A percentile compares a stretch with the other conserved stretches of the same genome.
These are phyloP conservation scores for Dothiorella sarmentorum DNA, from an alignment of 2,329 filamentous ascomycete genomes.

Conservation along the genomic window DNA sequence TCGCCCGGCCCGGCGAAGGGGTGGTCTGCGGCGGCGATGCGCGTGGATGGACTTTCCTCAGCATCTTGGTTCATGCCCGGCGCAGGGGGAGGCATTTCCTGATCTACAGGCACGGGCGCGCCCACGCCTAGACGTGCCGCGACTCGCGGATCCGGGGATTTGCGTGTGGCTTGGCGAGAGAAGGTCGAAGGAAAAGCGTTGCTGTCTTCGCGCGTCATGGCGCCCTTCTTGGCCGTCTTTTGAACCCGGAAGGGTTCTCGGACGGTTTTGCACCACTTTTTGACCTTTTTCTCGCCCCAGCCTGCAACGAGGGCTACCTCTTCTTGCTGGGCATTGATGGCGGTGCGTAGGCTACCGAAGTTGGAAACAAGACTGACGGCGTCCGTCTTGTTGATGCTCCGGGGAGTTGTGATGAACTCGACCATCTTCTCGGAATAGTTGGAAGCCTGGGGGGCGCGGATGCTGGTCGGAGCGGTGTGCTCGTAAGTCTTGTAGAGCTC, in stretches of 20 bases:
- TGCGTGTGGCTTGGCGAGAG: slow-evolving; percentile 26
- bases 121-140: slow-evolving; percentile 30
- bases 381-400: slow-evolving; percentile 92
- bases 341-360: slow-evolving; percentile 83
- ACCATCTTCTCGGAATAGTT: slow-evolving; percentile 77
- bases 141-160: slow-evolving; percentile 22
- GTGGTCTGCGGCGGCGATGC: slow-evolving; percentile 33
- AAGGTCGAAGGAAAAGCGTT: slow-evolving; percentile 26
- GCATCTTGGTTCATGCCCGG: slow-evolving; percentile 30
- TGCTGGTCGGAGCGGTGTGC: slow-evolving; percentile 75
- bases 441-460: slow-evolving; percentile 78
- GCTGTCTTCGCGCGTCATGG: slow-evolving; percentile 26
- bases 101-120: slow-evolving; percentile 30
- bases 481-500: slow-evolving; percentile 95
- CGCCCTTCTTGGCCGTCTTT: slow-evolving; percentile 60
- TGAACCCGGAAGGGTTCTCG: slow-evolving; percentile 79
- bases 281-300: slow-evolving; percentile 95
- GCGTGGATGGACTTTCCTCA: slow-evolving; percentile 34
- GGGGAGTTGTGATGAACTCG: slow-evolving; percentile 87
- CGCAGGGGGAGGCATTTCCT: slow-evolving; percentile 25
- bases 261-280: slow-evolving; percentile 76
- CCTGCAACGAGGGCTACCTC: slow-evolving; percentile 81
- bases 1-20: slow-evolving; percentile 30
- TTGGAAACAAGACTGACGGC: slow-evolving; percentile 85
- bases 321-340: slow-evolving; percentile 83